A percentile compares a stretch with the other conserved stretches of the same genome.
phyloP scores from a whole-genome alignment of 2,329 filamentous ascomycete species.

The Aspergillus persii region DNA sequence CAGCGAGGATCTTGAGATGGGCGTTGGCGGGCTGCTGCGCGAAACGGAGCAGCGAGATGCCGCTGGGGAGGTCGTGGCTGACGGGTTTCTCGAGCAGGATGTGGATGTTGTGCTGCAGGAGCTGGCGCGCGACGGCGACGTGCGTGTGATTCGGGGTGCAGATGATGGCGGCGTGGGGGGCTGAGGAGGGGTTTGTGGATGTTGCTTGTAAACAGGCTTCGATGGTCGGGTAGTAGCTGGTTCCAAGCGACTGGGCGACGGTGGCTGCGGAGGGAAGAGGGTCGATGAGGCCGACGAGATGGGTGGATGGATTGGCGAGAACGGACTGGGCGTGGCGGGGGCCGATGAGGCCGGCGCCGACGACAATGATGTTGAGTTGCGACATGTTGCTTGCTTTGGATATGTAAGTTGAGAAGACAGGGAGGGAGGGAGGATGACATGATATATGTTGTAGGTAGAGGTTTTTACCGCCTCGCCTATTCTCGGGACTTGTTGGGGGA shows the following conservation, averaged over 20 bases:
- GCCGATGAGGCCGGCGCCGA: slow-evolving; percentile 52
- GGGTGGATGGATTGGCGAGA: slow-evolving; percentile 35
- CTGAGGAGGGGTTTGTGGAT: slow-evolving; percentile 10
- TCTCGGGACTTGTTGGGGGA: neutral
- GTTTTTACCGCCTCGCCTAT: neutral
- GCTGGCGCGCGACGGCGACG: slow-evolving; percentile 49
- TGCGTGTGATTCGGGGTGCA: slow-evolving; percentile 62
- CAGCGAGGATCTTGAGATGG: slow-evolving; percentile 51
- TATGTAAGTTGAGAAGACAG: too few relatives aligned
- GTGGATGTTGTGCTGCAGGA: slow-evolving; percentile 51
- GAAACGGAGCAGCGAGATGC: slow-evolving; percentile 20
- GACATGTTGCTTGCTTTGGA: neutral
- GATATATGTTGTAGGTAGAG: neutral
- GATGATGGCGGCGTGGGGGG: slow-evolving; percentile 56
- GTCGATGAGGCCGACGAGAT: slow-evolving; percentile 48
- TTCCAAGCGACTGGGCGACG: slow-evolving; percentile 38
- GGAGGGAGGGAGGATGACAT: neutral
- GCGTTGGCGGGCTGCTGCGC: slow-evolving; percentile 19
- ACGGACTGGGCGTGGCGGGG: slow-evolving; percentile 51
- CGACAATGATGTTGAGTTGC: slow-evolving; percentile 41
- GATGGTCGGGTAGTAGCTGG: slow-evolving; percentile 43
- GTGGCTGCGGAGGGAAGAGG: slow-evolving; percentile 39
- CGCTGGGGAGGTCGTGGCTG: slow-evolving; percentile 36
- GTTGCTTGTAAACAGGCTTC: slow-evolving; percentile 41
- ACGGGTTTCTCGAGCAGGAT: slow-evolving; percentile 60